A percentile compares a stretch with the other conserved stretches of the same genome.
phyloP scores from a whole-genome alignment of 306 rosid genomes.

The Casuarina equisetifolia region DNA sequence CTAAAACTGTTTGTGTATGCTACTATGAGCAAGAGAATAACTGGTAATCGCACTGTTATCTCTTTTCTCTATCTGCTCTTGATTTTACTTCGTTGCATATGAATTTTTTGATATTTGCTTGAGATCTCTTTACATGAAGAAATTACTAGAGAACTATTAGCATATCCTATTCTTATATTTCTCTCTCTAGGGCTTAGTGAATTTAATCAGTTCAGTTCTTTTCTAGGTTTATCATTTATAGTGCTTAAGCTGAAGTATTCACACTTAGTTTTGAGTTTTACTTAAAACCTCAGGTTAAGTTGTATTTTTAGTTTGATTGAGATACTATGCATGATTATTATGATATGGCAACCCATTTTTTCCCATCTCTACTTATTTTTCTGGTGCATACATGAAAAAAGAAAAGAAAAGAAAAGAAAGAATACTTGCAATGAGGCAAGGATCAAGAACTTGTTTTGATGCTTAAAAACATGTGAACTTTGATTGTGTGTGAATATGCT shows the following conservation, averaged over 20 bases:
- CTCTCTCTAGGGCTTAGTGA: neutral
- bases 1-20: conserved; percentile 92
- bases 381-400: too few species aligned
- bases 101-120: neutral
- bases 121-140: neutral
- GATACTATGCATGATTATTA: neutral
- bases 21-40: conserved; percentile 97
- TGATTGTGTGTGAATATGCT: neutral
- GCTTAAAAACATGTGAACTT: neutral
- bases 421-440: too few species aligned
- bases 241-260: neutral
- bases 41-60: conserved; percentile 49
- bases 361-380: neutral
- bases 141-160: neutral
- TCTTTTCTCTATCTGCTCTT: conserved; percentile 1
- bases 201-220: neutral
- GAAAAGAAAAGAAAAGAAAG: too few species aligned
- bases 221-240: neutral
- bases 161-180: neutral
- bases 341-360: neutral
- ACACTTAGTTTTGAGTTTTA: neutral
- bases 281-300: neutral
- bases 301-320: neutral
- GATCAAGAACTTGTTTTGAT: too few species aligned
- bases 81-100: neutral